Conservation (phyloP, 2,329 filamentous ascomycete genomes). For the Aspergillus aculeatinus region DNA sequence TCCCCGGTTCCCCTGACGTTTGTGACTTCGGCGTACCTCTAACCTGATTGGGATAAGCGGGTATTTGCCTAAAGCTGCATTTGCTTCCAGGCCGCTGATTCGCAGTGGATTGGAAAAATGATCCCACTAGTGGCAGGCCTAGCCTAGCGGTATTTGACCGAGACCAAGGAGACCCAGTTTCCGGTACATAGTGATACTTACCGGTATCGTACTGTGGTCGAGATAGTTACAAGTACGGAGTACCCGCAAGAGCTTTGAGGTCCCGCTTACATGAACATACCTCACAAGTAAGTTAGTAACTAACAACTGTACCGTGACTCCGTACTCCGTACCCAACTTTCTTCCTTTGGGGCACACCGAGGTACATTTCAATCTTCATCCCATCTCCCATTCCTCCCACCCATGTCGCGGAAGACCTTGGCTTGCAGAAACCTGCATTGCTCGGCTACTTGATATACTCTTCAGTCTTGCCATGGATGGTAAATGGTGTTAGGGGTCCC, state of each 20-base stretch:
- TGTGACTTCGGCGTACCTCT: constrained; percentile 12
- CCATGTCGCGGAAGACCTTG: neutral
- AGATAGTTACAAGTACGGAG: neutral
- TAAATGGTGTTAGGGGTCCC: too few relatives aligned
- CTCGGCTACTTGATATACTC: neutral
- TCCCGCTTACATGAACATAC: neutral
- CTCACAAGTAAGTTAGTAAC: too few relatives aligned
- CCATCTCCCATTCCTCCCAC: too few relatives aligned
- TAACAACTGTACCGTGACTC: too few relatives aligned
- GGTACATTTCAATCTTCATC: neutral
- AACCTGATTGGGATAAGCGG: constrained; percentile 16
- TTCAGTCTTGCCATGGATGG: too few relatives aligned
- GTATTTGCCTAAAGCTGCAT: constrained; percentile 20
- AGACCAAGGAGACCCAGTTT: neutral
- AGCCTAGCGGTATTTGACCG: neutral
- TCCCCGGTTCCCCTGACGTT: neutral
- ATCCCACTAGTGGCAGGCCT: constrained; percentile 5
- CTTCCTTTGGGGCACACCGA: neutral
- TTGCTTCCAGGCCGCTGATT: constrained; percentile 13
- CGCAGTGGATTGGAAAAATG: neutral
- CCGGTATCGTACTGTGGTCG: neutral
- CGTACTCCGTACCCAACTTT: neutral
- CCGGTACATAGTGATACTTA: neutral
- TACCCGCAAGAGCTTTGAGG: neutral
- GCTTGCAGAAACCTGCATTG: neutral